Evolutionary conservation across 495 filamentous ascomycete genomes (phyloP), one percentile per base, ranked within the genome.

Genomic region (Aspergillus haitiensis): DNA sequence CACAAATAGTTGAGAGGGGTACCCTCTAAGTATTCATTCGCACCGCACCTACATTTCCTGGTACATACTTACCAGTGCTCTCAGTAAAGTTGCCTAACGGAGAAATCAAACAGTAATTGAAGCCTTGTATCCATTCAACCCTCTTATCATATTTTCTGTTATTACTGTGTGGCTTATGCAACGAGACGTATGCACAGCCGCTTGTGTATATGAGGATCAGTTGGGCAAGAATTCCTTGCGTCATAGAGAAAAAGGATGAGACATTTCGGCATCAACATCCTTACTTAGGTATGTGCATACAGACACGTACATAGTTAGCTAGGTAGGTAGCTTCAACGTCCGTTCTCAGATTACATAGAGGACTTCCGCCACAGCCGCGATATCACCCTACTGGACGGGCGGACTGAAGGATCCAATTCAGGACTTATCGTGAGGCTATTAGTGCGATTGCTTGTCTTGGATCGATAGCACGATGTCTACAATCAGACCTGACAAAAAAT

Each of bases 341-440:
- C 21, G 21, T 55, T 12, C 33, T 33, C 7, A 10, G 11, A 36
- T 27, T 33, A 53, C 46, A 54, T 34, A 3, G 45, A 21, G 53
- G 37, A 49, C 39, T 64, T 55, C 68, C 64, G 67, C 69, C 64
- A 68, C 60, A 72, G 53, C 69, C 67, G 67, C 69, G 59, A 65
- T 59, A 64, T 66, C 64, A 60, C 27, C 40, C 53, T 45, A 34
- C 52, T 44, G 50, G 55, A 63, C 59, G 44, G 6, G 10, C 55
- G 16, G 31, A 16, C 18, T 44, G 52, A 52, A 52, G 52, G 45
- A 48, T 48, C 16, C 45, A 48, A 48, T 18, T 18, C 45, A 15
- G 45, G 45, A 48, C 45, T 27, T 48, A 48, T 48, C 21, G 12
- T 34, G 13, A 34, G 16, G 44, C 12, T 13, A 46, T 27, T 27